These are phyloP conservation scores for Xylariaceae sp. DNA, from an alignment of 2,329 filamentous ascomycete genomes.

Conservation along the genomic window DNA sequence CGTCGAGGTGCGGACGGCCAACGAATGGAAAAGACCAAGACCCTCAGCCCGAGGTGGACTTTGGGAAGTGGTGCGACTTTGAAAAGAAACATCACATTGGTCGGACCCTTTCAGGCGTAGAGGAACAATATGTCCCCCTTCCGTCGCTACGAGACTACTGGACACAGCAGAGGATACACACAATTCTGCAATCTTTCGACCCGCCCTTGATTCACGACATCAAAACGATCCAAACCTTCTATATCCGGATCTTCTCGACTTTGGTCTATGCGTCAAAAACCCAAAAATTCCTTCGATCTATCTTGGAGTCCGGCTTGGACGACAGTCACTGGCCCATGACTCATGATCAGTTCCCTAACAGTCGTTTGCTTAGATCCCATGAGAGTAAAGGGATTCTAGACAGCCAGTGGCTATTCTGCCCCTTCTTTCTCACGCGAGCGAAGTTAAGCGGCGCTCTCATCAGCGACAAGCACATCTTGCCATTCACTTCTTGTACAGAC, in stretches of 20 bases:
- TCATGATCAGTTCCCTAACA: not conserved
- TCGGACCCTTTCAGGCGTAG: not conserved
- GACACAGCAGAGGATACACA: constrained; percentile 4
- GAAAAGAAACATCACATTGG: not conserved
- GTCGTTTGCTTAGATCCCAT: not conserved
- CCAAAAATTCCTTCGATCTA: constrained; percentile 1
- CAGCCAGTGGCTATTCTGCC: not conserved
- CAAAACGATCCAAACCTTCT: constrained; percentile 6
- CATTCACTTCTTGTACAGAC: not conserved
- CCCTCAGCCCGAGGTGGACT: too few species aligned
- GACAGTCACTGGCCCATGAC: constrained; percentile 1
- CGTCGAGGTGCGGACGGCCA: too few species aligned
- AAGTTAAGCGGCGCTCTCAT: not conserved
- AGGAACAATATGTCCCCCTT: not conserved
- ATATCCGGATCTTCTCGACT: constrained; percentile 14
- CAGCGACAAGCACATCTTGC: not conserved
- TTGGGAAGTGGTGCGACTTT: too few species aligned
- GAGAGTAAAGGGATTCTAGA: not conserved
- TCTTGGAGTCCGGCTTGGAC: constrained; percentile 9
- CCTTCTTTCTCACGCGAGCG: not conserved
- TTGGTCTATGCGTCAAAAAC: constrained; percentile 8
- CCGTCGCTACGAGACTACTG: constrained; percentile 4
- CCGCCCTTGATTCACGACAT: constrained; percentile 4
- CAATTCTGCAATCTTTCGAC: constrained; percentile 4
- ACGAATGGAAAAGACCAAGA: too few species aligned